Percentiles rank a stretch among this genome's conserved stretches.
Conservation (phyloP, 1,284 basidiomycete species). For the Austroboletus novae-zelandiae region DNA sequence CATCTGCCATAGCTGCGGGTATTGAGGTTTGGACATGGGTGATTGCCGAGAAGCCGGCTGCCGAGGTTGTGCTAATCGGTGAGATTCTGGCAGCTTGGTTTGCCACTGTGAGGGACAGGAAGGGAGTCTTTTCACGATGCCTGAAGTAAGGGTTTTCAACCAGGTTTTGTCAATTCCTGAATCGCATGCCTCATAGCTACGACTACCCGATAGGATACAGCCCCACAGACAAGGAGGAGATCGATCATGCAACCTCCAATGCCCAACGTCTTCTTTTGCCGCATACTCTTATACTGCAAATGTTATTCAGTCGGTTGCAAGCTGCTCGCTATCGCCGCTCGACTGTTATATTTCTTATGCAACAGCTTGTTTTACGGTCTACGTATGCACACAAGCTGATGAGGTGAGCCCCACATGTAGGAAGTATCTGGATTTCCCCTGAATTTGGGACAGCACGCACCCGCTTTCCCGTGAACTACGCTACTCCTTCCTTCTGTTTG, state of each 20-base stretch:
- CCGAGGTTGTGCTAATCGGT: constrained; percentile 73
- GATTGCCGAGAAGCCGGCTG: constrained; percentile 81
- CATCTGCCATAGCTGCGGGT: constrained; percentile 81
- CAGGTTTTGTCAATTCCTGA: constrained; percentile 1
- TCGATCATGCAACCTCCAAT: constrained; percentile 70
- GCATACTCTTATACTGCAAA: constrained; percentile 83
- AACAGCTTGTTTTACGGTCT: constrained; percentile 82
- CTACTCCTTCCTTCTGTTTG: constrained; percentile 89
- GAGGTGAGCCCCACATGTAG: constrained; percentile 51
- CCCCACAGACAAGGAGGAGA: constrained; percentile 84
- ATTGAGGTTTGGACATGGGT: constrained; percentile 98
- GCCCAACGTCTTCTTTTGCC: constrained; percentile 80
- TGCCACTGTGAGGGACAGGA: constrained; percentile 71
- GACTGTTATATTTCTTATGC: constrained; percentile 83
- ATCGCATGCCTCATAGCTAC: constrained; percentile 49
- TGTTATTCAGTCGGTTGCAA: constrained; percentile 92
- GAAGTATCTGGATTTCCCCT: constrained; percentile 1
- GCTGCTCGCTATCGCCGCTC: constrained; percentile 88
- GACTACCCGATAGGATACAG: constrained; percentile 83
- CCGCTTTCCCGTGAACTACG: constrained; percentile 87
- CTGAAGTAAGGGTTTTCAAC: constrained; percentile 62
- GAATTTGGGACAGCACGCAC: constrained; percentile 66
- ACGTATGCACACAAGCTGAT: constrained; percentile 63
- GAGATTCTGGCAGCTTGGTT: constrained; percentile 91
- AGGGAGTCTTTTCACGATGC: constrained; percentile 79